A percentile compares a stretch with the other conserved stretches of the same genome.
phyloP scores from a whole-genome alignment of 208 protist genomes.

The Trypanosomatidae sp. region DNA sequence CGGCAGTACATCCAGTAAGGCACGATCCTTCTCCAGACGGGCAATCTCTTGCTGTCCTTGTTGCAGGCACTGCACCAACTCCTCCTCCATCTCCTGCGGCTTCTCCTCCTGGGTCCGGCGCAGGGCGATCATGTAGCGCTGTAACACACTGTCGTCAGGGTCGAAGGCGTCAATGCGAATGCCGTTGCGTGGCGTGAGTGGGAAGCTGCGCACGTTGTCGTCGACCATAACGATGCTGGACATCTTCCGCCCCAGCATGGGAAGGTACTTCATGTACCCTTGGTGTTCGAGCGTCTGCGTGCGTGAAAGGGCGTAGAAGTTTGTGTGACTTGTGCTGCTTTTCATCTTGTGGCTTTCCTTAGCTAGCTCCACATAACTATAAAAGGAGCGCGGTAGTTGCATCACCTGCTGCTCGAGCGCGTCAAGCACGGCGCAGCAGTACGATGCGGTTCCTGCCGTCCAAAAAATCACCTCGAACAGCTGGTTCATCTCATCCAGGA shows the following conservation, averaged over 20 bases:
- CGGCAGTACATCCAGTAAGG: conserved; percentile 72
- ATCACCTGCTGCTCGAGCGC: conserved; percentile 80
- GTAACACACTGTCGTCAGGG: conserved; percentile 43
- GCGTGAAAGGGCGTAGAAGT: conserved; percentile 87
- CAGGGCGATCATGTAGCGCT: conserved; percentile 44
- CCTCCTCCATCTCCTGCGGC: conserved; percentile 19
- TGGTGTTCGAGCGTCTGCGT: conserved; percentile 72
- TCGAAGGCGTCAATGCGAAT: conserved; percentile 72
- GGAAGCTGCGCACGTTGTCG: conserved; percentile 90
- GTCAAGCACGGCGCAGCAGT: conserved; percentile 77
- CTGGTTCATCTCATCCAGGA: conserved; percentile 69
- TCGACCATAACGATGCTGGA: conserved; percentile 74
- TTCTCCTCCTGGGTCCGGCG: conserved; percentile 23
- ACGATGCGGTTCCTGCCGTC: conserved; percentile 84
- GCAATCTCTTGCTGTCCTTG: conserved; percentile 40
- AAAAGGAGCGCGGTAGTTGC: conserved; percentile 68
- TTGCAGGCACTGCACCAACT: conserved; percentile 31
- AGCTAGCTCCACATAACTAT: conserved; percentile 53
- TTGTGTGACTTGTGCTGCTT: conserved; percentile 55
- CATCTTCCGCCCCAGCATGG: conserved; percentile 78
- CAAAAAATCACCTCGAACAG: conserved; percentile 90
- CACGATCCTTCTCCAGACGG: conserved; percentile 45
- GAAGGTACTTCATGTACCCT: conserved; percentile 89
- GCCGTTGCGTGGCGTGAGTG: conserved; percentile 77
- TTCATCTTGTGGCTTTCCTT: conserved; percentile 25